Percentiles rank a stretch among this genome's conserved stretches.
These are phyloP conservation scores for Salix exigua DNA, from an alignment of 345 rosid species.

Conservation along the genomic window DNA sequence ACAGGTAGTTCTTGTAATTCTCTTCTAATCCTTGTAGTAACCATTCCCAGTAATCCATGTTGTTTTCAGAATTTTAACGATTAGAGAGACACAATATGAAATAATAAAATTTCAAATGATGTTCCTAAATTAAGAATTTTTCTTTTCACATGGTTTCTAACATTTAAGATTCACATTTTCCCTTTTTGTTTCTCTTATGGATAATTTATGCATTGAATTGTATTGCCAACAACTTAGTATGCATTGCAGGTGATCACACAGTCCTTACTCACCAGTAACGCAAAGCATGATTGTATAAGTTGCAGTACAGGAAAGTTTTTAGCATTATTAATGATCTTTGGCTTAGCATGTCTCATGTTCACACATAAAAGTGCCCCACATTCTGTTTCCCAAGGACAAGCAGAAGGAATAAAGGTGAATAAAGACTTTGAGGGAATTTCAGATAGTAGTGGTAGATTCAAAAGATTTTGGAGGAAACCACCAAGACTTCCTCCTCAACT, in stretches of 20 bases:
- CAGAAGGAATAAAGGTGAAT: constrained; percentile 18
- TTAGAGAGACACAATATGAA: neutral
- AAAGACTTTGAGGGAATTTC: constrained; percentile 33
- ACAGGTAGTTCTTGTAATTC: too few species aligned
- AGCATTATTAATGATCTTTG: constrained; percentile 55
- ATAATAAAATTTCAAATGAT: neutral
- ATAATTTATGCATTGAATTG: neutral
- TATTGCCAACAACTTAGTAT: neutral
- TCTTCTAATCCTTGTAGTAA: too few species aligned
- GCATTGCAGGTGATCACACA: constrained; percentile 64
- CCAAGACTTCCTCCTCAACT: constrained; percentile 91
- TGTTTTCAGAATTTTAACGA: too few species aligned
- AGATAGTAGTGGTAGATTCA: constrained; percentile 41
- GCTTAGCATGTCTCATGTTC: constrained; percentile 58
- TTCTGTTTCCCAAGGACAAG: constrained; percentile 31
- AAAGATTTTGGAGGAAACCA: constrained; percentile 62
- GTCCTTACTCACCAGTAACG: constrained; percentile 45
- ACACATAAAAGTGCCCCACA: constrained; percentile 41
- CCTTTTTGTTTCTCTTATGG: neutral
- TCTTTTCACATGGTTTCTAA: neutral
- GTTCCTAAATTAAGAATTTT: neutral
- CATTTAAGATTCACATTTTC: neutral
- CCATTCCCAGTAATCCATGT: too few species aligned
- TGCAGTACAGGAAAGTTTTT: constrained; percentile 91
- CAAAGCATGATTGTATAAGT: constrained; percentile 53